These are phyloP conservation scores for Leishmania amazonensis DNA, from an alignment of 208 protist species.

Conservation along the genomic window DNA sequence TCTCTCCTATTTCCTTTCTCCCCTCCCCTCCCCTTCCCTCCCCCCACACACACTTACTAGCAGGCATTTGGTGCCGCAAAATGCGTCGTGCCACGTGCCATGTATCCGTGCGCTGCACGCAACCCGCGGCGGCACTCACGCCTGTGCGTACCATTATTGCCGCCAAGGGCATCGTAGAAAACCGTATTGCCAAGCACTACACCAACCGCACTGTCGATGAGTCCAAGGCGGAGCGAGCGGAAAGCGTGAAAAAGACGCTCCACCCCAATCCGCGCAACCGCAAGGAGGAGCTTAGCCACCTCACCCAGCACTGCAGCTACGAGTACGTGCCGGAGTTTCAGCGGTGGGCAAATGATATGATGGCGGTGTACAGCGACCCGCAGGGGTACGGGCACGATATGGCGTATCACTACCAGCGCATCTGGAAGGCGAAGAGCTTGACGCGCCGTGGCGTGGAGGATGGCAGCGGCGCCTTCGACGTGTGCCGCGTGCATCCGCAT, in stretches of 20 bases:
- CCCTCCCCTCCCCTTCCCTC: no score
- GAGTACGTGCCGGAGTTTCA: conserved; percentile 93
- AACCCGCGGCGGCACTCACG: neutral
- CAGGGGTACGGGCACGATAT: conserved; percentile 88
- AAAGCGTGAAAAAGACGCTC: conserved; percentile 42
- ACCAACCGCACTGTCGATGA: conserved; percentile 80
- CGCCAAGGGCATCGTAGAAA: conserved; percentile 88
- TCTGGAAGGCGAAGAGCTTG: conserved; percentile 87
- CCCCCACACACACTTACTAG: neutral
- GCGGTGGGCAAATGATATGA: conserved; percentile 91
- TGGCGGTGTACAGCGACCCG: conserved; percentile 88
- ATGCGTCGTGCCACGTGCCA: conserved; percentile 23
- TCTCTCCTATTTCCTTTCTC: neutral
- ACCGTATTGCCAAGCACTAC: conserved; percentile 85
- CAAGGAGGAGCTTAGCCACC: conserved; percentile 87
- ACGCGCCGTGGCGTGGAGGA: conserved; percentile 80
- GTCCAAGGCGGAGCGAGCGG: conserved; percentile 69
- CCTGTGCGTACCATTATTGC: conserved; percentile 59
- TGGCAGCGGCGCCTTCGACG: conserved; percentile 78
- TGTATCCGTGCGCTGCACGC: conserved; percentile 11
- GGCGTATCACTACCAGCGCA: conserved; percentile 92
- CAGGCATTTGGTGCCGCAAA: neutral
- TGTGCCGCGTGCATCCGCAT: conserved; percentile 64
- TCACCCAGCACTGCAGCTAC: conserved; percentile 87
- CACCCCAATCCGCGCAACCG: conserved; percentile 80